phyloP scores from a whole-genome alignment of 2,329 filamentous ascomycete genomes.

The Cytospora paraplurivora region DNA sequence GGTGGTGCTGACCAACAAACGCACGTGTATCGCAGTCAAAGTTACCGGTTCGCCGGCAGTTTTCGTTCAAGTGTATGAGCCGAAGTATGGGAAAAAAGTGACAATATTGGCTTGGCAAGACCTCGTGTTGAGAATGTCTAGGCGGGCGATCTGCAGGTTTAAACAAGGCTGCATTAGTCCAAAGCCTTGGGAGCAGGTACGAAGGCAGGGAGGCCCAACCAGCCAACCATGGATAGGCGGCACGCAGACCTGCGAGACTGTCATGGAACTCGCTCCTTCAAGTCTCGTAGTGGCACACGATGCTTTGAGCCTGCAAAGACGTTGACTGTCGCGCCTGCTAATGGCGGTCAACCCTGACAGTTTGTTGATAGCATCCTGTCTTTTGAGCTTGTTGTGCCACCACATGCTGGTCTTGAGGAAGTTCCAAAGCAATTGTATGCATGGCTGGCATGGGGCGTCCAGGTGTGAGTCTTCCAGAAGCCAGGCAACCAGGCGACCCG shows the following conservation, averaged over 20 bases:
- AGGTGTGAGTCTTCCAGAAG: slow-evolving; percentile 14
- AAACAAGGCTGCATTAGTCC: slow-evolving; percentile 21
- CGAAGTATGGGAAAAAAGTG: slow-evolving; percentile 13
- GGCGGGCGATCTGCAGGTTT: slow-evolving; percentile 15
- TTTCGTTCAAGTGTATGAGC: background rate
- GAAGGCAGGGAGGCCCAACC: background rate
- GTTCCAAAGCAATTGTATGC: slow-evolving; percentile 5
- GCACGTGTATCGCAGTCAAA: slow-evolving; percentile 8
- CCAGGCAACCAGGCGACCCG: slow-evolving; percentile 14
- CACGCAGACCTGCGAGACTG: background rate
- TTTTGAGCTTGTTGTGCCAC: slow-evolving; percentile 13
- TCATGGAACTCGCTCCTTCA: slow-evolving; percentile 1
- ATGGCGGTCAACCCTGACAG: slow-evolving; percentile 9
- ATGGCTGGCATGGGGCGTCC: slow-evolving; percentile 18
- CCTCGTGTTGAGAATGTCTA: slow-evolving; percentile 27
- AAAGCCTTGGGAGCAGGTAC: slow-evolving; percentile 15
- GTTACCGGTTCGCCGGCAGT: slow-evolving; percentile 9
- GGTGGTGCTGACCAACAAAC: slow-evolving; percentile 10
- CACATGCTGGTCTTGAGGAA: slow-evolving; percentile 3
- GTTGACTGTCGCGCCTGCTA: slow-evolving; percentile 2
- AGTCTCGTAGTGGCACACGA: slow-evolving; percentile 1
- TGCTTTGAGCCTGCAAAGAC: slow-evolving; percentile 4
- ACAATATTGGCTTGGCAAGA: slow-evolving; percentile 18
- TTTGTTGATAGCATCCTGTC: background rate
- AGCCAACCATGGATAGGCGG: background rate